Conservation (phyloP, 2,329 filamentous ascomycete genomes). For the Venturia carpophila region DNA sequence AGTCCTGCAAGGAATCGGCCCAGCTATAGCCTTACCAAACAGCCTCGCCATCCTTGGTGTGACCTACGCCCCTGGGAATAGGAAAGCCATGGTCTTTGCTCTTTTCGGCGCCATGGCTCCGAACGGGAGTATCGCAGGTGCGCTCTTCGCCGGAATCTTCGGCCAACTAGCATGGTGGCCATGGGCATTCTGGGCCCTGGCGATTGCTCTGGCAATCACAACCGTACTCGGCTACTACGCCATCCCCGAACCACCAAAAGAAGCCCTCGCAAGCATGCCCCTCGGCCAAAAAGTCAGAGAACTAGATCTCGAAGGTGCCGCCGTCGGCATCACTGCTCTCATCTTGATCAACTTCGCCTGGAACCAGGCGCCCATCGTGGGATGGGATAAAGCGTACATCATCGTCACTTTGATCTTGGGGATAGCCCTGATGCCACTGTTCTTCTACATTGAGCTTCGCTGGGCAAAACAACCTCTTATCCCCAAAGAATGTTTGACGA, state of each 20-base stretch:
- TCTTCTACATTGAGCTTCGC: slow-evolving; percentile 46
- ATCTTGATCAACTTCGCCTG: slow-evolving; percentile 59
- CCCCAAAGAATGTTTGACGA: slow-evolving; percentile 45
- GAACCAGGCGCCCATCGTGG: slow-evolving; percentile 55
- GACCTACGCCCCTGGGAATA: slow-evolving; percentile 48
- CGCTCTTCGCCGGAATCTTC: slow-evolving; percentile 35
- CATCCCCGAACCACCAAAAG: slow-evolving; percentile 32
- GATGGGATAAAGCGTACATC: slow-evolving; percentile 52
- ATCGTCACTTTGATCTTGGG: slow-evolving; percentile 52
- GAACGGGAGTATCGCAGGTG: slow-evolving; percentile 37
- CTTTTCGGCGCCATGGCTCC: slow-evolving; percentile 45
- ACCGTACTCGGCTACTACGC: slow-evolving; percentile 32
- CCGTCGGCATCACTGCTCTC: slow-evolving; percentile 47
- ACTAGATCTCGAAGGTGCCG: slow-evolving; percentile 39
- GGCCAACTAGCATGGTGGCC: slow-evolving; percentile 44
- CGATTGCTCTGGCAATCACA: slow-evolving; percentile 33
- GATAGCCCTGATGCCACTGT: slow-evolving; percentile 44
- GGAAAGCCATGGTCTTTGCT: slow-evolving; percentile 54
- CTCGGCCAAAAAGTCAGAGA: slow-evolving; percentile 26
- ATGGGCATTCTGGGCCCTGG: slow-evolving; percentile 43
- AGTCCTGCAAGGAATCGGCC: slow-evolving; percentile 46
- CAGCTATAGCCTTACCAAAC: slow-evolving; percentile 56
- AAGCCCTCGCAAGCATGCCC: slow-evolving; percentile 19
- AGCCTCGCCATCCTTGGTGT: slow-evolving; percentile 54
- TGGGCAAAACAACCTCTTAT: slow-evolving; percentile 47